Percentiles rank a stretch among this genome's conserved stretches.
phyloP scores from a whole-genome alignment of 106 monocot species.

The Dendrobium huoshanense region DNA sequence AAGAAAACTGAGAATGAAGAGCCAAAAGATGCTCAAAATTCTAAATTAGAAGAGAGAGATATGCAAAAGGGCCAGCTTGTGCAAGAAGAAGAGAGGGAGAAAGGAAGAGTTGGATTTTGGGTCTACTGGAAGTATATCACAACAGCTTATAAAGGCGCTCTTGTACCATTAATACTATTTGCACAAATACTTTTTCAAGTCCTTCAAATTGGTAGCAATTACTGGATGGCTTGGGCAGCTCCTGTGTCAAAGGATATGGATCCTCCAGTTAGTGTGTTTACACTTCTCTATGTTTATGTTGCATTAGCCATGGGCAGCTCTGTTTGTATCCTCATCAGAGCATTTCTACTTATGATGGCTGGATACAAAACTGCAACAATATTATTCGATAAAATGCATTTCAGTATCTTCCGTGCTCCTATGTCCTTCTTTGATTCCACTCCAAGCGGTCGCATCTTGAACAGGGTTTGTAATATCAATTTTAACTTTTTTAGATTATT shows the following conservation, averaged over 20 bases:
- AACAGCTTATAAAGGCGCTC: conserved; percentile 58
- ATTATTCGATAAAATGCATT: conserved; percentile 67
- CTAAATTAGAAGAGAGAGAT: conserved; percentile 23
- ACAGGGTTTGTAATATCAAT: conserved; percentile 41
- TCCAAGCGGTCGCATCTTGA: conserved; percentile 81
- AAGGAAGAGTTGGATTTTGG: conserved; percentile 81
- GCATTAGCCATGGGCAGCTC: conserved; percentile 69
- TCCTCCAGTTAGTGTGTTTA: conserved; percentile 43
- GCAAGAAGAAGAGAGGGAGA: conserved; percentile 97
- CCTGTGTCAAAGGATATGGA: conserved; percentile 48
- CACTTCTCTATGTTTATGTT: conserved; percentile 71
- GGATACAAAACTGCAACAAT: conserved; percentile 73
- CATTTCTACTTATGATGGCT: conserved; percentile 52
- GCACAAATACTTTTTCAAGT: conserved; percentile 68
- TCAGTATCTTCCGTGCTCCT: conserved; percentile 41
- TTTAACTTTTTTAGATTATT: background rate
- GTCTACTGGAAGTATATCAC: conserved; percentile 90
- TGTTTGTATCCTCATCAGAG: conserved; percentile 48
- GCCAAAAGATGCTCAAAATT: conserved; percentile 30
- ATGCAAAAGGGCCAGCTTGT: conserved; percentile 60
- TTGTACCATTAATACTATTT: conserved; percentile 62
- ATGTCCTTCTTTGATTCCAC: conserved; percentile 98
- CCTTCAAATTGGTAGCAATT: conserved; percentile 79
- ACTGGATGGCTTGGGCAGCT: conserved; percentile 26
- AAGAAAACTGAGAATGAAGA: conserved; percentile 10